A percentile compares a stretch with the other conserved stretches of the same genome.
phyloP scores from a whole-genome alignment of 805 yeast species.

The Priceomyces melissophilus region DNA sequence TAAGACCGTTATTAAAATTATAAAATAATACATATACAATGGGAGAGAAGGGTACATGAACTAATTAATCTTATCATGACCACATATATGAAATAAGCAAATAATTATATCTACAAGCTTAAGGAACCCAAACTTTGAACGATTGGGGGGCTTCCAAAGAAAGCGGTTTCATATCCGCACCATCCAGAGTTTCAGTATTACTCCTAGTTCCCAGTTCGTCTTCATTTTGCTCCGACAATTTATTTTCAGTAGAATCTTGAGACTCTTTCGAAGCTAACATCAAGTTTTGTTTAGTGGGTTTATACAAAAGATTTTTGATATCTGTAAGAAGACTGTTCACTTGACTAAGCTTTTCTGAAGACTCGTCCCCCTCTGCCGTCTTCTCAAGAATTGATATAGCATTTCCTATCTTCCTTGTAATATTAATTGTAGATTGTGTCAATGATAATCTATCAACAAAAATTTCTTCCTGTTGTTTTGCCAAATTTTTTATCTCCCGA shows the following conservation, averaged over 20 bases:
- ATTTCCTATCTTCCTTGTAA: slow-evolving; percentile 46
- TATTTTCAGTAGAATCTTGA: slow-evolving; percentile 1
- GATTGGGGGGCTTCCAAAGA: slow-evolving; percentile 40
- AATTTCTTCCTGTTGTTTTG: slow-evolving; percentile 62
- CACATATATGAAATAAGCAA: too few relatives aligned
- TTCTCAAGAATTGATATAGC: slow-evolving; percentile 20
- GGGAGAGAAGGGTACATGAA: too few relatives aligned
- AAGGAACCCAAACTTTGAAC: slow-evolving; percentile 46
- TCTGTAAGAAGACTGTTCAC: slow-evolving; percentile 23
- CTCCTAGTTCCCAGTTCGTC: slow-evolving; percentile 4
- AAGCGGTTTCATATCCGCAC: slow-evolving; percentile 25
- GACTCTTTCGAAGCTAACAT: slow-evolving; percentile 8
- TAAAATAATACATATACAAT: too few relatives aligned
- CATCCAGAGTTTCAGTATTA: slow-evolving; percentile 1
- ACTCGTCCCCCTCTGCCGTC: slow-evolving; percentile 5
- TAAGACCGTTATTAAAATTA: too few relatives aligned
- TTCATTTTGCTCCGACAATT: slow-evolving; percentile 2
- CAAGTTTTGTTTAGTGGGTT: slow-evolving; percentile 28
- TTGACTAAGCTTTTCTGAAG: slow-evolving; percentile 5
- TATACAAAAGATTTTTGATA: slow-evolving; percentile 29
- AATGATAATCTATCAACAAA: slow-evolving; percentile 66
- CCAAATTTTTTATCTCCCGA: slow-evolving; percentile 56
- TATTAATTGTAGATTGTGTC: slow-evolving; percentile 51
- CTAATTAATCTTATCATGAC: too few relatives aligned
- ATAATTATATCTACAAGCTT: slow-evolving; percentile 2